These are phyloP conservation scores for Microdochium paspali DNA, from an alignment of 2,329 filamentous ascomycete species.

Conservation along the genomic window DNA sequence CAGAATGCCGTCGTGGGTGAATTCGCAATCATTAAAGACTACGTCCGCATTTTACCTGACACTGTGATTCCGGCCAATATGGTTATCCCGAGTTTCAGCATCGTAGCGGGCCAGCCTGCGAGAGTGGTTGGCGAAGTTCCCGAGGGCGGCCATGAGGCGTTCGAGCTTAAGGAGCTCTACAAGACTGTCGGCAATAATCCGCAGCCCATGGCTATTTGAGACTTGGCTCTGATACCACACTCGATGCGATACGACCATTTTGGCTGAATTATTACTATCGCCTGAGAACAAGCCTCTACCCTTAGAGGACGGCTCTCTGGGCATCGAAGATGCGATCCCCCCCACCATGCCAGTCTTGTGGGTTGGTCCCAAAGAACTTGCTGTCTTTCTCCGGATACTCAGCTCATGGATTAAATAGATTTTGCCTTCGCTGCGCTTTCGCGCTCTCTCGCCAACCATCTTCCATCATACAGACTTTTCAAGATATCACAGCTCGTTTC, in stretches of 20 bases:
- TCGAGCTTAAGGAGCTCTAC: constrained; percentile 56
- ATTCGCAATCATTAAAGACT: constrained; percentile 90
- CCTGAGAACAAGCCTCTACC: neutral
- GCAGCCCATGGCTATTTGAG: constrained; percentile 25
- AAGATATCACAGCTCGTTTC: no score
- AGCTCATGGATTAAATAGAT: no score
- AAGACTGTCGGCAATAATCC: constrained; percentile 53
- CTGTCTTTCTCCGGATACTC: no score
- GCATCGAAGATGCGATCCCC: no score
- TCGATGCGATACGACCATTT: no score
- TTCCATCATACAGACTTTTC: no score
- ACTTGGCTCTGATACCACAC: neutral
- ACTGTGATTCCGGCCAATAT: constrained; percentile 78
- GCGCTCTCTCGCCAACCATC: no score
- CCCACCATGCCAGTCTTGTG: no score
- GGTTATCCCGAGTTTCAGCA: constrained; percentile 85
- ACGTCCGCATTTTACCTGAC: constrained; percentile 77
- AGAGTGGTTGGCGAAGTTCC: constrained; percentile 73
- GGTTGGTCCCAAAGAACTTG: no score
- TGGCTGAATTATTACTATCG: no score
- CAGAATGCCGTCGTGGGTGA: constrained; percentile 68
- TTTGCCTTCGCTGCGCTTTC: no score
- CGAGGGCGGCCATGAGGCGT: constrained; percentile 57
- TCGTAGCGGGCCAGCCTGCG: constrained; percentile 79
- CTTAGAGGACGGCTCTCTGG: no score